Percentiles rank a stretch among this genome's conserved stretches.
Evolutionary conservation across 2,329 filamentous ascomycete genomes (phyloP).

Genomic region (Biscogniauxia marginata): DNA sequence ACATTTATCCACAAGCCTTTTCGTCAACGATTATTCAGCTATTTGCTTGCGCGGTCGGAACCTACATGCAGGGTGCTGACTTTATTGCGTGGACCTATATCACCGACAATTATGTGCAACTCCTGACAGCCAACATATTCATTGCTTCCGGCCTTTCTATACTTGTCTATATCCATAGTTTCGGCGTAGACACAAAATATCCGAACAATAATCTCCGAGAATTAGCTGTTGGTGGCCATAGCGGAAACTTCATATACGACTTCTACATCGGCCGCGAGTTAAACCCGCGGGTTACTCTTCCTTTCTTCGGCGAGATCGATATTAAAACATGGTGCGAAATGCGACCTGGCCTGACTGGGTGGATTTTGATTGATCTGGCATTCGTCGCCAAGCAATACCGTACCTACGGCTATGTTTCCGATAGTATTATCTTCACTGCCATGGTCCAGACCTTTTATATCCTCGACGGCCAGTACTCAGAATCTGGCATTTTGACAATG

Average conservation of each 20-base stretch:
- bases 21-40: constrained; percentile 72
- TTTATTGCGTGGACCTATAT: constrained; percentile 92
- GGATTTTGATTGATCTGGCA: constrained; percentile 81
- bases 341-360: constrained; percentile 84
- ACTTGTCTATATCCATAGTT: constrained; percentile 79
- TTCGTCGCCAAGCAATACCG: constrained; percentile 88
- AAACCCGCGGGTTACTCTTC: constrained; percentile 80
- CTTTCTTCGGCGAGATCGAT: constrained; percentile 80
- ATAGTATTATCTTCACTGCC: constrained; percentile 81
- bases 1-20: constrained; percentile 57
- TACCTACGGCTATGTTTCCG: constrained; percentile 77
- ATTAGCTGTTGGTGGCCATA: constrained; percentile 77
- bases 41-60: constrained; percentile 68
- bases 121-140: constrained; percentile 79
- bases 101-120: constrained; percentile 83
- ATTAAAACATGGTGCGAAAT: constrained; percentile 89
- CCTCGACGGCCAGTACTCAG: constrained; percentile 82
- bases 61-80: constrained; percentile 71
- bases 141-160: constrained; percentile 71
- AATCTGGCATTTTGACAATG: constrained; percentile 83
- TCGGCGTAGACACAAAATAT: constrained; percentile 68
- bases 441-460: constrained; percentile 79
- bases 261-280: constrained; percentile 97
- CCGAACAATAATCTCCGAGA: constrained; percentile 69
- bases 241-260: constrained; percentile 87